Evolutionary conservation across 2,329 filamentous ascomycete species (phyloP), one percentile per base, ranked within the genome.

Genomic region (Tolypocladium ovalisporum): DNA sequence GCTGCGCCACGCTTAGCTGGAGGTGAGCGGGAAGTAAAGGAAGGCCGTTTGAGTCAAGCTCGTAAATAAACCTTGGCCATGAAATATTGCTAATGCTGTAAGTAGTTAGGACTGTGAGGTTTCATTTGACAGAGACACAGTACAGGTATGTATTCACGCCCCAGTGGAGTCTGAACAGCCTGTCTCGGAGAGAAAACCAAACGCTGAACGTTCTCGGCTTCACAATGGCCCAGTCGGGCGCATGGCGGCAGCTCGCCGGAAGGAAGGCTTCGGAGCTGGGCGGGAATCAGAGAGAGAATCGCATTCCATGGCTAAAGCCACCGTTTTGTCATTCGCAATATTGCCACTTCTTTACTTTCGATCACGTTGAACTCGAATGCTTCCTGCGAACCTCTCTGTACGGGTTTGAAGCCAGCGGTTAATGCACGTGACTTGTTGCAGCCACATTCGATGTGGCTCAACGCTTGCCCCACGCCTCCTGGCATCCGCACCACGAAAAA

Each of bases 401-500:
- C 6, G 27, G 17, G n/a, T 32, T 49, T 9, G 1, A 19, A 15
- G 19, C 13, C 3, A n/a, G 17, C 47, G 19, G 3, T 10, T 1
- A 13, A 8, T 8, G 36, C 69, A 71, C 68, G 69, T 71, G 69
- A 67, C 47, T 9, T 7, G 17, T 19, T 6, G 22, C 29, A 56
- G 57, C 60, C 59, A 56, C 57, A 60, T 49, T 61, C 32, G 4
- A 36, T 62, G 69, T 70, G 69, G 67, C 68, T 66, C 59, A 58
- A 34, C 17, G 55, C 56, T 37, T 58, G 64, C 68, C 70, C 71
- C 70, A 72, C 71, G 66, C 63, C 55, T 62, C 65, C 64, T 65
- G 62, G 61, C 59, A 65, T 66, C n/a, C 71, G 67, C 72, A 74
- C 71, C 71, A 73, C 70, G 70, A 74, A 74, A 73, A 73, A 68